phyloP scores from a whole-genome alignment of 768 basidiomycete genomes.

The Hypholoma fasciculare region DNA sequence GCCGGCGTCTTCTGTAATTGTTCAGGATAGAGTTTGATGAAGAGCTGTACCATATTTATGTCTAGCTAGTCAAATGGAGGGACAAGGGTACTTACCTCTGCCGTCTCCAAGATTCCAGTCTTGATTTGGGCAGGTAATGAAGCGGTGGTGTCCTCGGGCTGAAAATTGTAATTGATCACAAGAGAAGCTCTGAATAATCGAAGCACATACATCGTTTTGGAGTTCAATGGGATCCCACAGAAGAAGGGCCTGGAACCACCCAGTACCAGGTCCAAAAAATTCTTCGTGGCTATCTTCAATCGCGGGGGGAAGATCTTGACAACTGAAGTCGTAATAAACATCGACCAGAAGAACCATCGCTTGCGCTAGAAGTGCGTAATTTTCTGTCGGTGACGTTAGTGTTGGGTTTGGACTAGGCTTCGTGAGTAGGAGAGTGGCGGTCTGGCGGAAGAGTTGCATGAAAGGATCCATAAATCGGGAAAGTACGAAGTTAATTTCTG shows the following conservation, averaged over 20 bases:
- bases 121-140: constrained; percentile 90
- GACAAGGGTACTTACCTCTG: constrained; percentile 56
- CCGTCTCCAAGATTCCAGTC: constrained; percentile 86
- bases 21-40: constrained; percentile 82
- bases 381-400: constrained; percentile 33
- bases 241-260: constrained; percentile 81
- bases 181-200: neutral
- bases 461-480: constrained; percentile 82
- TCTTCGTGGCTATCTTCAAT: constrained; percentile 86
- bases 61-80: neutral
- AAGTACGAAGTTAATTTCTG: constrained; percentile 90
- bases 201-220: constrained; percentile 61
- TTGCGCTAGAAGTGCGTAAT: constrained; percentile 60
- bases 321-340: constrained; percentile 91
- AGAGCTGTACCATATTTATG: constrained; percentile 47
- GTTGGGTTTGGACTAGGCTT: constrained; percentile 34
- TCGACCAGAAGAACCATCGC: constrained; percentile 78
- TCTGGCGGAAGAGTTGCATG: constrained; percentile 77
- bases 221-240: constrained; percentile 75
- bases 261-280: constrained; percentile 72
- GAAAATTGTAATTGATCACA: neutral
- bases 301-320: constrained; percentile 92
- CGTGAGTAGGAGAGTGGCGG: constrained; percentile 52
- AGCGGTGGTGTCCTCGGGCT: constrained; percentile 82
- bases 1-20: constrained; percentile 63